Base-by-base conservation (phyloP, 2,329 filamentous ascomycete species). In the Pyrenophora graminea region DNA sequence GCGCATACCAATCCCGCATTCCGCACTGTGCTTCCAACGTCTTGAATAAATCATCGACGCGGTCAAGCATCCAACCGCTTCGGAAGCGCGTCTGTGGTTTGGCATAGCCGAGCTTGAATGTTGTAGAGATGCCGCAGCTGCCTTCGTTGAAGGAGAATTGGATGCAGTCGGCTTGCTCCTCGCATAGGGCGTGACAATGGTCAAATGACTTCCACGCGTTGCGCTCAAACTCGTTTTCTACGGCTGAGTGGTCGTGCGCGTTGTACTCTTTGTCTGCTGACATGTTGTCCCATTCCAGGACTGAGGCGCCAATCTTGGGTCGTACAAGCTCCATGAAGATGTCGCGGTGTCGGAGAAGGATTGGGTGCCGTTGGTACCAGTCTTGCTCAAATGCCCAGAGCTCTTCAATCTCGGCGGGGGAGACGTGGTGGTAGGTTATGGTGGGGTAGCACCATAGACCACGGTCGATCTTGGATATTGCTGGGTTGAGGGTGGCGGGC, bases 401-500 rank as follows among this genome's bases (percentile, higher is more conserved):
- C 46, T 67, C 66, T 42, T 68, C 63, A n/a, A 75, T 72, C 43
- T 73, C 70, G 5, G 62, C 48, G 1, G 72, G 61, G 8, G 68
- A 67, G 23, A 75, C 67, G 46, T 75, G 73, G 48, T 76, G 74
- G 55, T 72, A 74, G 5, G 73, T 76, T 3, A 79, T 63, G 6
- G 71, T 72, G 6, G 77, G 75, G 31, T 60, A 67, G 55, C 77
- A 79, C 76, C 77, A 79, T 1, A 77, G 64, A 39, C 66, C 64
- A 18, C 69, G 61, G 39, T 70, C 67, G 55, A 72, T 66, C 48
- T 73, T 73, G 40, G 38, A 54, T 13, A 56, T 55, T 3, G 69
- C 63, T 0, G 71, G 78, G 45, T 77, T 70, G 44, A 79, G 60
- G 1, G 73, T 74, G 23, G 71, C 70, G 5, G 74, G 74, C 5